Conservation (phyloP, 2,329 filamentous ascomycete genomes). For the Scleromitrula shiraiana region DNA sequence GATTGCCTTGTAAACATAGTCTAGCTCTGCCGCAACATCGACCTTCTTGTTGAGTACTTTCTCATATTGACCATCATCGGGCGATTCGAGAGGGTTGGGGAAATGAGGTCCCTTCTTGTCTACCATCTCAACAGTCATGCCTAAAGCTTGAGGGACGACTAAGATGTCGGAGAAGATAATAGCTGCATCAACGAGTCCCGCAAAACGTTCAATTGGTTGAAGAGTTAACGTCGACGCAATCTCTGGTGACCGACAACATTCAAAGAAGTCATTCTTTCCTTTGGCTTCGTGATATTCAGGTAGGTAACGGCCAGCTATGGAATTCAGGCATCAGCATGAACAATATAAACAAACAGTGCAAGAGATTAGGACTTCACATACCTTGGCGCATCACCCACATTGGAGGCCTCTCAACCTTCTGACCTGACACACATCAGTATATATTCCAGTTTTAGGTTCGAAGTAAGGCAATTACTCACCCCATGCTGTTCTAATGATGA, state of each 20-base stretch:
- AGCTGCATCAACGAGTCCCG: slow-evolving; percentile 84
- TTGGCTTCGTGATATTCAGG: slow-evolving; percentile 97
- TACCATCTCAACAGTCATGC: slow-evolving; percentile 97
- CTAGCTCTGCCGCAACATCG: slow-evolving; percentile 76
- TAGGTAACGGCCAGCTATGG: slow-evolving; percentile 85
- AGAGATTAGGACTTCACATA: slow-evolving; percentile 32
- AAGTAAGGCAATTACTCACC: slow-evolving; percentile 42
- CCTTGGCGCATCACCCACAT: slow-evolving; percentile 99
- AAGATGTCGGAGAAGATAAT: slow-evolving; percentile 99
- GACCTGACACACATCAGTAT: slow-evolving; percentile 45
- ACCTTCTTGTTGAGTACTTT: slow-evolving; percentile 69
- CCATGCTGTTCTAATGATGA: slow-evolving; percentile 82
- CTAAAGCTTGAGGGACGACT: slow-evolving; percentile 95
- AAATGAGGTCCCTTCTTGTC: slow-evolving; percentile 97
- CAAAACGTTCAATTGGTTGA: slow-evolving; percentile 88
- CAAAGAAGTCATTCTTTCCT: slow-evolving; percentile 87
- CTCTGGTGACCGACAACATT: slow-evolving; percentile 89
- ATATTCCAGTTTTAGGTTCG: not conserved
- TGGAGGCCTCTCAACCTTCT: slow-evolving; percentile 85
- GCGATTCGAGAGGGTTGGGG: slow-evolving; percentile 70
- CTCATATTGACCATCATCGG: slow-evolving; percentile 75
- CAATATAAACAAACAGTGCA: too few species aligned
- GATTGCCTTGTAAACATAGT: slow-evolving; percentile 94
- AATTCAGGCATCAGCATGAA: not conserved
- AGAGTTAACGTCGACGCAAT: slow-evolving; percentile 89